Conservation (phyloP, 2,329 filamentous ascomycete genomes). For the Talaromyces piceae region DNA sequence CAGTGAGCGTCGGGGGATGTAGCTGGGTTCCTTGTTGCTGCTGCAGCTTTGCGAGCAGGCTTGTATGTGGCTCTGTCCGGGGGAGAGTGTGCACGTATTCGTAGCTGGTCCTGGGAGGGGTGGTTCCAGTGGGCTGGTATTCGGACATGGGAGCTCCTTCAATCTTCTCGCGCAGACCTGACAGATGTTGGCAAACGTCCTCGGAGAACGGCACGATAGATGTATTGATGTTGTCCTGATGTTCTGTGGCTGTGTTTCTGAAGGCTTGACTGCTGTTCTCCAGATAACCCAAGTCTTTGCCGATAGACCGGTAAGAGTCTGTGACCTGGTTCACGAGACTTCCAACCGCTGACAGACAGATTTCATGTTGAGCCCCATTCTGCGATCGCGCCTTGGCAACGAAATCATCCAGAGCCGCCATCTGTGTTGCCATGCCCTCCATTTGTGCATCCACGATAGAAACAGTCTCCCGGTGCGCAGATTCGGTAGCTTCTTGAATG, state of each 20-base stretch:
- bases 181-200: slow-evolving; percentile 61
- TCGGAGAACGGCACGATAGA: slow-evolving; percentile 54
- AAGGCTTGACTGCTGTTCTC: slow-evolving; percentile 61
- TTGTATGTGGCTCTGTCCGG: slow-evolving; percentile 59
- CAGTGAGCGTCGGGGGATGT: slow-evolving; percentile 24
- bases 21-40: slow-evolving; percentile 33
- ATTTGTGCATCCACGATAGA: slow-evolving; percentile 86
- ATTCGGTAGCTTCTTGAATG: slow-evolving; percentile 75
- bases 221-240: slow-evolving; percentile 52
- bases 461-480: slow-evolving; percentile 84
- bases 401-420: slow-evolving; percentile 84
- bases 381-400: slow-evolving; percentile 73
- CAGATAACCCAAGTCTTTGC: slow-evolving; percentile 61
- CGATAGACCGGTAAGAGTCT: slow-evolving; percentile 64
- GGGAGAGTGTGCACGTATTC: slow-evolving; percentile 73
- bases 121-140: slow-evolving; percentile 77
- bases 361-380: slow-evolving; percentile 68
- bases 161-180: slow-evolving; percentile 63
- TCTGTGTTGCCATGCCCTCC: slow-evolving; percentile 76
- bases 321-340: slow-evolving; percentile 61
- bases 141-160: slow-evolving; percentile 60
- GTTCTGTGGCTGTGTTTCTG: slow-evolving; percentile 58
- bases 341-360: slow-evolving; percentile 60
- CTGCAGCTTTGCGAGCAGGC: slow-evolving; percentile 46
- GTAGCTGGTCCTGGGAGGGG: slow-evolving; percentile 74